Conservation (phyloP, 1,284 basidiomycete genomes). For the Melampsora larici-populina region DNA sequence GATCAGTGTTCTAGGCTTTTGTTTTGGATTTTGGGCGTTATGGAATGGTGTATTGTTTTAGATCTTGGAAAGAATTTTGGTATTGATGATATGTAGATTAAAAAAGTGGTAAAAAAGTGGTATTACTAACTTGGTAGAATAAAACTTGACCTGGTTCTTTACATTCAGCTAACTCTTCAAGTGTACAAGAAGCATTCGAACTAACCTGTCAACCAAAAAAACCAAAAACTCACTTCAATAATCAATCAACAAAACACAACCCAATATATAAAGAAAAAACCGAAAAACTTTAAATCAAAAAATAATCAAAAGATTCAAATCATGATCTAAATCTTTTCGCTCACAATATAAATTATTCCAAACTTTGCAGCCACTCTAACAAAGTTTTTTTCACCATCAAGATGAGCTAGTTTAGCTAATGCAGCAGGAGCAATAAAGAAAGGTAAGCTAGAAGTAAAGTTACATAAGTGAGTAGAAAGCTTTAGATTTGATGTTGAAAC, state of each 20-base stretch:
- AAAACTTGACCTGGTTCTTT: neutral
- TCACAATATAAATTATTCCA: neutral
- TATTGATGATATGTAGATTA: neutral
- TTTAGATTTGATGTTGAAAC: neutral
- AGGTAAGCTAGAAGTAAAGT: neutral
- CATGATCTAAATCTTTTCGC: neutral
- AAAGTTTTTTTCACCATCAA: neutral
- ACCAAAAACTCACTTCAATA: too few relatives aligned
- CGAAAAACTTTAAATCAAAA: too few relatives aligned
- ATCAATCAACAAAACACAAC: too few relatives aligned
- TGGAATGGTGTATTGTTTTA: too few relatives aligned
- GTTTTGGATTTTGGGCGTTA: too few relatives aligned
- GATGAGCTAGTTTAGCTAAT: neutral
- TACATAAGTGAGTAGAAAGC: neutral
- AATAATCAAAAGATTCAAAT: too few relatives aligned
- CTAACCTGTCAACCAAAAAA: neutral
- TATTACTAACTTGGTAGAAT: neutral
- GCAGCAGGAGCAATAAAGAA: constrained; percentile 2
- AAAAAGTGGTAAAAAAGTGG: neutral
- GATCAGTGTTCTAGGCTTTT: too few relatives aligned
- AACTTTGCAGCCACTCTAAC: neutral
- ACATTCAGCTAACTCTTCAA: neutral
- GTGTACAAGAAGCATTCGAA: constrained; percentile 1
- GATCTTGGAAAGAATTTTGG: neutral
- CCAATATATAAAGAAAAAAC: too few relatives aligned